Evolutionary conservation across 2,329 filamentous ascomycete genomes (phyloP), one percentile per base, ranked within the genome.

Genomic region (Sphaerulina vaccinii): DNA sequence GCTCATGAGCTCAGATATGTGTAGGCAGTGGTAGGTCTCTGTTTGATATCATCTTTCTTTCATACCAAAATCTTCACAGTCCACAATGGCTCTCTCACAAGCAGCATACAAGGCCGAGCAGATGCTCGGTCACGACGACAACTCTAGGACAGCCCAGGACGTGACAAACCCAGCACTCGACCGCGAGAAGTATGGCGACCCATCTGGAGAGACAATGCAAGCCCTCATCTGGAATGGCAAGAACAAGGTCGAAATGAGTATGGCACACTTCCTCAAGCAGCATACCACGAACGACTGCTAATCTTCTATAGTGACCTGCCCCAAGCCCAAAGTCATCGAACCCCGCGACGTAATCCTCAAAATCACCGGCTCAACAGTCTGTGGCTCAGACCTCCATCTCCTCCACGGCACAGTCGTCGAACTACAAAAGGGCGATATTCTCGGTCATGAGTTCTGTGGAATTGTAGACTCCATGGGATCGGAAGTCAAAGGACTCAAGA

Each of bases 191-290:
- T 75, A 76, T 65, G 80, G 76, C 19, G 73, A 80, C 62, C 70
- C 75, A 3, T 72, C 70, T 24, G 37, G 37, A 8, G 79, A 84
- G 62, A 86, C 71, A 13, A 68, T 95, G 87, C 86, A 88, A 69
- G 90, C 90, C 0, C 72, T 95, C 11, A 81, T 80, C 2, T 95
- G 90, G 90, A 83, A 86, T 70, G 87, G 87, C 46, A 93, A 92
- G 75, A 88, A 90, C 64, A 81, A 76, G 23, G 88, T 95, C 40
- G 72, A 87, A 65, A 75, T 95, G 15, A 49, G 45, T 49, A 37
- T 29, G 45, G 18, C n/a, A 1, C 1, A 1, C n/a, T n/a, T n/a
- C n/a, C 23, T 11, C 5, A 40, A 21, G 9, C 3, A 52, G 70
- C n/a, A 64, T 7, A 5, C 27, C 15, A n/a, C 29, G 8, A 10